phyloP scores from a whole-genome alignment of 306 rosid genomes.

The Dalbergia cultrata region DNA sequence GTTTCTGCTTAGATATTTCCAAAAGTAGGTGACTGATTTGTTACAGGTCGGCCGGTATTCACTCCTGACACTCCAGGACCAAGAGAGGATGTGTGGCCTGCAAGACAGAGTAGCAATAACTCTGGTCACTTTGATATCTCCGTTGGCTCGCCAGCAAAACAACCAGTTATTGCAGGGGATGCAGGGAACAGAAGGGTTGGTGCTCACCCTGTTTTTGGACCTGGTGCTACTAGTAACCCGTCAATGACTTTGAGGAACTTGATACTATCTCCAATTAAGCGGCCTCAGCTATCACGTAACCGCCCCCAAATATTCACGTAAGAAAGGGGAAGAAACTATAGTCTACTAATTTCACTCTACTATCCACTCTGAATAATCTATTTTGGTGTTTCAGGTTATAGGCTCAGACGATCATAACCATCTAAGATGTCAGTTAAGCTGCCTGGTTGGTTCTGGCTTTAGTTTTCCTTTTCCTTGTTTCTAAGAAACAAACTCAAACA shows the following conservation, averaged over 20 bases:
- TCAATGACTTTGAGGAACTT: constrained; percentile 85
- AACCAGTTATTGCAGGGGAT: constrained; percentile 62
- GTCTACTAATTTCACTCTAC: constrained; percentile 14
- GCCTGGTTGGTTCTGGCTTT: constrained; percentile 21
- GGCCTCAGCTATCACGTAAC: constrained; percentile 93
- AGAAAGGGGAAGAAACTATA: constrained; percentile 31
- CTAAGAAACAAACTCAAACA: not conserved
- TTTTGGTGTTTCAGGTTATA: constrained; percentile 73
- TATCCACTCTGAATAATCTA: constrained; percentile 35
- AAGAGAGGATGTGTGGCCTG: constrained; percentile 94
- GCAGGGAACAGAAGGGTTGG: constrained; percentile 79
- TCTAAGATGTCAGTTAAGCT: constrained; percentile 38
- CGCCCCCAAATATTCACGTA: constrained; percentile 90
- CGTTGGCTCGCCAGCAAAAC: constrained; percentile 84
- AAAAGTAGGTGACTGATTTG: constrained; percentile 88
- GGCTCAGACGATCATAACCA: constrained; percentile 50
- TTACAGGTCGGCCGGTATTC: constrained; percentile 78
- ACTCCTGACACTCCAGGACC: constrained; percentile 99
- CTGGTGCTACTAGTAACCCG: constrained; percentile 70
- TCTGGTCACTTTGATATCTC: constrained; percentile 83
- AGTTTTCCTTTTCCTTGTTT: not conserved
- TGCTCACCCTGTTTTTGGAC: constrained; percentile 67
- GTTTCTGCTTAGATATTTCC: constrained; percentile 65
- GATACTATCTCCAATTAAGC: constrained; percentile 92
- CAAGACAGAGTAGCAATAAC: constrained; percentile 88